Evolutionary conservation across 2,329 filamentous ascomycete genomes (phyloP).

Genomic region (Apiospora kogelbergensis): DNA sequence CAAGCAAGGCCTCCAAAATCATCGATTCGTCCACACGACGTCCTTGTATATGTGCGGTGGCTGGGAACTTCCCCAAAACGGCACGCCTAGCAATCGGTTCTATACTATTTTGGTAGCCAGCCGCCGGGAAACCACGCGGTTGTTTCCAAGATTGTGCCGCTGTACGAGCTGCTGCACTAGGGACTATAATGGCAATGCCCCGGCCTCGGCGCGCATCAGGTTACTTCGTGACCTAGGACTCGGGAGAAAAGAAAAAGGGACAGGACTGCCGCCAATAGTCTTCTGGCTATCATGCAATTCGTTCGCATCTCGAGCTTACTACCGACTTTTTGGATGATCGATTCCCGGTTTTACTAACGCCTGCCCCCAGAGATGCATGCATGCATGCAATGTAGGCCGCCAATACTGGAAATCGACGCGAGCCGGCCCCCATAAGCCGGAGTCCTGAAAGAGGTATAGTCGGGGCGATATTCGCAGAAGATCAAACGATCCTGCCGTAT

Average conservation of each 20-base stretch:
- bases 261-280: neutral
- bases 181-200: neutral
- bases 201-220: neutral
- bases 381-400: neutral
- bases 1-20: neutral
- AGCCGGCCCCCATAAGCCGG: neutral
- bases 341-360: neutral
- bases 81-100: neutral
- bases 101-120: slow-evolving; percentile 5
- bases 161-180: neutral
- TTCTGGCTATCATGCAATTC: neutral
- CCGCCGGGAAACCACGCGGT: slow-evolving; percentile 2
- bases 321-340: neutral
- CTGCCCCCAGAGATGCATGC: neutral
- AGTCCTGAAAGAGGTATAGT: neutral
- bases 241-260: neutral
- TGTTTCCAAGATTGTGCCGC: slow-evolving; percentile 4
- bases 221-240: neutral
- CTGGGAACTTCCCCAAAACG: neutral
- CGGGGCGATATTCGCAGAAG: neutral
- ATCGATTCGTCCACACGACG: neutral
- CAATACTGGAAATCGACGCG: neutral
- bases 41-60: neutral
- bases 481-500: neutral
- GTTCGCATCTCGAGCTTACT: neutral